phyloP scores from a whole-genome alignment of 2,329 filamentous ascomycete genomes.

The Colletotrichum ledebouriae region DNA sequence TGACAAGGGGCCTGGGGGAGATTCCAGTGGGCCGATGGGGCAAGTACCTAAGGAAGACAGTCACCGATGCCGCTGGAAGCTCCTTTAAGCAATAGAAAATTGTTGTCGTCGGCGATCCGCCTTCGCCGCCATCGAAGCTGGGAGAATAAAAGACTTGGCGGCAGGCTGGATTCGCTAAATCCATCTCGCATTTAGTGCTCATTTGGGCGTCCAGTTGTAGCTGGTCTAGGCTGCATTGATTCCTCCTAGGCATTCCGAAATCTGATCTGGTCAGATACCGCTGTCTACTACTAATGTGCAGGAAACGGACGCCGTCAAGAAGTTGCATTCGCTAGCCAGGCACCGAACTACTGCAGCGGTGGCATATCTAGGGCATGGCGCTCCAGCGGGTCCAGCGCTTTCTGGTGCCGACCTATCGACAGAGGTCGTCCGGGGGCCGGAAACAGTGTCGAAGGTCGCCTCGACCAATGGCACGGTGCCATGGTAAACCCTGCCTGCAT shows the following conservation, averaged over 20 bases:
- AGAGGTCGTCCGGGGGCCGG: constrained; percentile 17
- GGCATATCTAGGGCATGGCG: constrained; percentile 18
- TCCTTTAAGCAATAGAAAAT: background rate
- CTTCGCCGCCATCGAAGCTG: constrained; percentile 16
- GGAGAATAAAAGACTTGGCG: constrained; percentile 4
- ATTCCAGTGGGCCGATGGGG: constrained; percentile 16
- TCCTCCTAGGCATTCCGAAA: constrained; percentile 10
- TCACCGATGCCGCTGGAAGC: background rate
- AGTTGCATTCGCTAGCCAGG: constrained; percentile 11
- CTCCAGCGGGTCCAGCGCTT: constrained; percentile 22
- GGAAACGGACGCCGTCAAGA: constrained; percentile 10
- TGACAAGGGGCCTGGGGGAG: constrained; percentile 23
- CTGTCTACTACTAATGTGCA: background rate
- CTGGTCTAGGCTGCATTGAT: constrained; percentile 9
- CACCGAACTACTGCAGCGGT: constrained; percentile 9
- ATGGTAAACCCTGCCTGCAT: constrained; percentile 26
- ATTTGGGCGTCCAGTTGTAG: background rate
- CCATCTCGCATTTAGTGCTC: constrained; percentile 17
- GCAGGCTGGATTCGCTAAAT: constrained; percentile 11
- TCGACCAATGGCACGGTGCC: constrained; percentile 31
- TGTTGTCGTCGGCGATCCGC: background rate
- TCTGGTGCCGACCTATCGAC: constrained; percentile 21
- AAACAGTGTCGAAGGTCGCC: constrained; percentile 22
- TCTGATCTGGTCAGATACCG: constrained; percentile 15
- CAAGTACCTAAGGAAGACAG: too few relatives aligned